Evolutionary conservation across 441 rosid species (phyloP).

Genomic region (Geranium incanum): DNA sequence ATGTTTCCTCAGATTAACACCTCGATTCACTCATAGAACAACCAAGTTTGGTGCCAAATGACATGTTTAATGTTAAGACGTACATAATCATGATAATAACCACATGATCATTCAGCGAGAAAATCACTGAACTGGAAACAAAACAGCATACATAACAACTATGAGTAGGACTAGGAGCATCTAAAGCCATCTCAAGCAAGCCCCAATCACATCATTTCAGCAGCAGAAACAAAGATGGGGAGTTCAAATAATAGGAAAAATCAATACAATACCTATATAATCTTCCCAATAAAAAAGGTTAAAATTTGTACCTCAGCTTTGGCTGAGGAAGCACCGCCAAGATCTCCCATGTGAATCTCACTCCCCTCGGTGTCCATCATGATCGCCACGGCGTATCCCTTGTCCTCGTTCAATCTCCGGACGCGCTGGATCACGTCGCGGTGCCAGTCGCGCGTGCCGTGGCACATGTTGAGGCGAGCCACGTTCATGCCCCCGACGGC

Average conservation of each 20-base stretch:
- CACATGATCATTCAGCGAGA: background rate
- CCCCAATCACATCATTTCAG: background rate
- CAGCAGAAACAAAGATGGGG: too few species aligned
- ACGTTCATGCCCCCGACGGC: conserved; percentile 98
- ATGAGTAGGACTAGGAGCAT: background rate
- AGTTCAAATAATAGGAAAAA: too few species aligned
- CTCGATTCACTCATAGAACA: background rate
- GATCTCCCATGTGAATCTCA: conserved; percentile 97
- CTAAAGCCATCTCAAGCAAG: background rate
- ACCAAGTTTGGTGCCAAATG: background rate
- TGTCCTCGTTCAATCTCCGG: conserved; percentile 76
- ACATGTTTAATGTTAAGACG: background rate
- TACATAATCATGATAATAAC: too few species aligned
- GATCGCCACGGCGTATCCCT: conserved; percentile 86
- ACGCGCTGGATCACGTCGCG: conserved; percentile 64
- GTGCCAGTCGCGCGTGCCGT: conserved; percentile 92
- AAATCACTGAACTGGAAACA: background rate
- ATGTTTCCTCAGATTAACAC: background rate
- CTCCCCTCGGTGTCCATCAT: conserved; percentile 99
- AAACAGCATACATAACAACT: background rate
- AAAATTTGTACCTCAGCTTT: conserved; percentile 64
- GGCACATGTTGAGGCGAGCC: conserved; percentile 92
- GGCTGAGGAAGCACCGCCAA: conserved; percentile 74
- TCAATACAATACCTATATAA: too few species aligned
- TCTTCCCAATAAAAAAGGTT: too few species aligned